Percentiles rank a stretch among this genome's conserved stretches.
phyloP scores from a whole-genome alignment of 257 asterid species.

The Cynanchum wilfordii region DNA sequence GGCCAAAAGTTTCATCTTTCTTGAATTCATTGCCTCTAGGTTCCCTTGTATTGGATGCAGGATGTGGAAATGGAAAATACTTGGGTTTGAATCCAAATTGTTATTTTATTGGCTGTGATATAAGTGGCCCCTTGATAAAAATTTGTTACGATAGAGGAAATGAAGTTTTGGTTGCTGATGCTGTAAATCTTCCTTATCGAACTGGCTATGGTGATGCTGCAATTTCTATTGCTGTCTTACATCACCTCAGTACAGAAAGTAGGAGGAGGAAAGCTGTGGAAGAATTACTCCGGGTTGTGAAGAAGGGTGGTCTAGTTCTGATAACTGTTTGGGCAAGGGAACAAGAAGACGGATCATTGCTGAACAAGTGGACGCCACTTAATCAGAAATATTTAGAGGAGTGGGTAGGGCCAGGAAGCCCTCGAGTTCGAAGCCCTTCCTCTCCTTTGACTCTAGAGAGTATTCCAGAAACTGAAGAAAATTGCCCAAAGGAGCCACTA shows the following conservation, averaged over 20 bases:
- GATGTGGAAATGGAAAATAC: conserved; percentile 96
- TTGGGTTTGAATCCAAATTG: conserved; percentile 71
- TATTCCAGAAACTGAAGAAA: conserved; percentile 77
- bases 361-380: conserved; percentile 93
- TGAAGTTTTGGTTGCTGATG: conserved; percentile 94
- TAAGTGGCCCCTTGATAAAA: conserved; percentile 67
- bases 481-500: conserved; percentile 26
- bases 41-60: conserved; percentile 82
- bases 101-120: conserved; percentile 79
- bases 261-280: conserved; percentile 87
- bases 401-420: conserved; percentile 94
- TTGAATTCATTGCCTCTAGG: conserved; percentile 64
- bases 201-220: conserved; percentile 89
- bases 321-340: conserved; percentile 99
- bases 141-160: conserved; percentile 77
- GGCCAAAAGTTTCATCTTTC: conserved; percentile 94
- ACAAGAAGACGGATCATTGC: conserved; percentile 71
- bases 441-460: conserved; percentile 49
- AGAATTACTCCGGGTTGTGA: conserved; percentile 76
- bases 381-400: conserved; percentile 63
- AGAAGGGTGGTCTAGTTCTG: conserved; percentile 65
- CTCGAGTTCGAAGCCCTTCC: conserved; percentile 47
- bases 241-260: conserved; percentile 83
- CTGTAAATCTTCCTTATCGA: conserved; percentile 84
- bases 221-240: conserved; percentile 92